These are phyloP conservation scores for Priceomyces fermenticarens DNA, from an alignment of 805 yeast genomes.

Conservation along the genomic window DNA sequence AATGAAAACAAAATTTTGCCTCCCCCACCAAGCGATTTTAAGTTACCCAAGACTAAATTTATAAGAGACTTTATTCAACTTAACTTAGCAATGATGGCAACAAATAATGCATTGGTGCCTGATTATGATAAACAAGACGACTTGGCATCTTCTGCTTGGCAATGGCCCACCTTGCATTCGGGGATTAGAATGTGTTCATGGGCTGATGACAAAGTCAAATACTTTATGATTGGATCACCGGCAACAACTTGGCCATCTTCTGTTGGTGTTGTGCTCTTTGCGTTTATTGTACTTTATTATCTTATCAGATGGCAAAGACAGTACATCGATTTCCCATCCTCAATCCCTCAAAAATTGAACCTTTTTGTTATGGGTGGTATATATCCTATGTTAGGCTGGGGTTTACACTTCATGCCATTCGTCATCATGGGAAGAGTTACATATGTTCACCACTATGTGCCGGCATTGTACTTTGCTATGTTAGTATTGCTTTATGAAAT, in stretches of 20 bases:
- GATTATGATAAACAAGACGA: conserved; percentile 69
- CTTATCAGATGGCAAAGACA: conserved; percentile 72
- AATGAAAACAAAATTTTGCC: conserved; percentile 61
- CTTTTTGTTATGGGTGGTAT: conserved; percentile 68
- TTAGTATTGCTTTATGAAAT: conserved; percentile 64
- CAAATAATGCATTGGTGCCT: conserved; percentile 78
- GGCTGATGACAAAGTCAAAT: conserved; percentile 53
- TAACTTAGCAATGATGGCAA: conserved; percentile 79
- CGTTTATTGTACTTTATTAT: conserved; percentile 41
- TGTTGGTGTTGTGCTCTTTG: conserved; percentile 52
- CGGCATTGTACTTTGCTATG: conserved; percentile 93
- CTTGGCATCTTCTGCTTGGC: conserved; percentile 76
- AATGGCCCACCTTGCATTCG: conserved; percentile 69
- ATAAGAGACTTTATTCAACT: conserved; percentile 66
- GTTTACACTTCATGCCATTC: conserved; percentile 84
- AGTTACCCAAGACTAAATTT: conserved; percentile 72
- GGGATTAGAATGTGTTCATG: conserved; percentile 81
- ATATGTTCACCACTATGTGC: conserved; percentile 93
- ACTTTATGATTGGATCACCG: conserved; percentile 71
- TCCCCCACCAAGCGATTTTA: conserved; percentile 56
- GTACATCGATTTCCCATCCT: conserved; percentile 45
- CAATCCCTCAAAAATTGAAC: conserved; percentile 44
- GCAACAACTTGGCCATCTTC: conserved; percentile 69
- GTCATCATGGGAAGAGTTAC: conserved; percentile 94
- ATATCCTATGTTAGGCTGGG: conserved; percentile 89